Percentiles rank a stretch among this genome's conserved stretches.
Conservation (phyloP, 1,284 basidiomycete species). For the Irpex lacteus region DNA sequence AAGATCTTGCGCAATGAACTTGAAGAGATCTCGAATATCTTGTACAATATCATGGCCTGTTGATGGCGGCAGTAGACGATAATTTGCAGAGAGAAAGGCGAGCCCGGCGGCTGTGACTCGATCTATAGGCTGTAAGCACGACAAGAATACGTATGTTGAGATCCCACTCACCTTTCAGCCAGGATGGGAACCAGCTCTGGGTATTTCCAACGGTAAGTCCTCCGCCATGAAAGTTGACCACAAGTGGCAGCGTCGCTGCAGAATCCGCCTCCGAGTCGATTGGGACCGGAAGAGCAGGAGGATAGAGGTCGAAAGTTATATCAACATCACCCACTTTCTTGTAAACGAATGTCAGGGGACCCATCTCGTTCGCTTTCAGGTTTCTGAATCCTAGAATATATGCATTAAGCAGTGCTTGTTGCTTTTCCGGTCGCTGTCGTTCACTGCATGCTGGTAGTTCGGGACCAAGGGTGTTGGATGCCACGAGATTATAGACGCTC, state of each 20-base stretch:
- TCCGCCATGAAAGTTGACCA: constrained; percentile 66
- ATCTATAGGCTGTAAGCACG: constrained; percentile 27
- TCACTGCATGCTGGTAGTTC: no score
- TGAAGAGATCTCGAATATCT: constrained; percentile 54
- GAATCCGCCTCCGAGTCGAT: neutral
- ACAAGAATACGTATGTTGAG: neutral
- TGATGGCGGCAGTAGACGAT: constrained; percentile 54
- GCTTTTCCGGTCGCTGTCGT: no score
- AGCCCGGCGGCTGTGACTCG: constrained; percentile 44
- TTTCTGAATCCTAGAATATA: no score
- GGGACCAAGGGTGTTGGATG: no score
- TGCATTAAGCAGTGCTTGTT: no score
- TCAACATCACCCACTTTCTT: constrained; percentile 14
- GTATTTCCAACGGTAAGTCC: constrained; percentile 58
- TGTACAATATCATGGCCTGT: constrained; percentile 54
- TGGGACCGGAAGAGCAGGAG: constrained; percentile 7
- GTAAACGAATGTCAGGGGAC: constrained; percentile 16
- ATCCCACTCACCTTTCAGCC: constrained; percentile 46
- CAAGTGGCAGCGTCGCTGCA: constrained; percentile 32
- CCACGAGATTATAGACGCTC: no score
- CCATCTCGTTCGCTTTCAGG: neutral
- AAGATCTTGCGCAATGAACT: constrained; percentile 37
- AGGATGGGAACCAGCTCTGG: constrained; percentile 57
- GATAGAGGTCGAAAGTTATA: constrained; percentile 23
- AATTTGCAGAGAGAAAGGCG: constrained; percentile 59